Conservation (phyloP, 208 protist species). For the Acanthamoeba lenticulata region DNA sequence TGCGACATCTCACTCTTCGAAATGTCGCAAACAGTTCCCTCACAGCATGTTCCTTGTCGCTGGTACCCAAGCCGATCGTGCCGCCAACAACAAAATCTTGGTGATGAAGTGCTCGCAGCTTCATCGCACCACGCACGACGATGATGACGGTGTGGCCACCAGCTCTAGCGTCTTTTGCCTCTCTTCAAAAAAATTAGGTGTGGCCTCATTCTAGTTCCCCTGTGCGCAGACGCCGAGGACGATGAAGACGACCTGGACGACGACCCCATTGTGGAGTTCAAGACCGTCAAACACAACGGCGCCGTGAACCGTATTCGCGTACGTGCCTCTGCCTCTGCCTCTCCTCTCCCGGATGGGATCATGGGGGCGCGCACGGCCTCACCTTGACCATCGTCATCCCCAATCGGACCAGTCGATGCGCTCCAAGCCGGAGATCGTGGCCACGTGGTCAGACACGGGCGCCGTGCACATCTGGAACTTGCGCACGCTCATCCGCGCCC, state of each 20-base stretch:
- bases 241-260: constrained; percentile 83
- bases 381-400: background rate
- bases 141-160: constrained; percentile 72
- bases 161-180: background rate
- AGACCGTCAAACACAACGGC: constrained; percentile 89
- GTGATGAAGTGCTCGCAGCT: constrained; percentile 94
- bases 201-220: constrained; percentile 79
- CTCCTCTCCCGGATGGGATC: background rate
- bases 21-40: constrained; percentile 87
- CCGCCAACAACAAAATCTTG: constrained; percentile 93
- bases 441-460: constrained; percentile 95
- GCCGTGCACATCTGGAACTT: constrained; percentile 95
- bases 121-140: constrained; percentile 92
- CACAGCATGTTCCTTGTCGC: constrained; percentile 93
- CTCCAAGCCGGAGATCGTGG: constrained; percentile 91
- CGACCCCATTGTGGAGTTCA: constrained; percentile 90
- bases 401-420: constrained; percentile 83
- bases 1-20: background rate
- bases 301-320: constrained; percentile 93
- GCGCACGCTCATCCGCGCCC: constrained; percentile 84
- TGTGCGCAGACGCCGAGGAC: constrained; percentile 73
- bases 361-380: background rate
- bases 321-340: background rate
- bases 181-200: background rate
- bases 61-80: constrained; percentile 95